Conservation (phyloP, 139 green algal genomes). For the Edaphochlamys debaryana region DNA sequence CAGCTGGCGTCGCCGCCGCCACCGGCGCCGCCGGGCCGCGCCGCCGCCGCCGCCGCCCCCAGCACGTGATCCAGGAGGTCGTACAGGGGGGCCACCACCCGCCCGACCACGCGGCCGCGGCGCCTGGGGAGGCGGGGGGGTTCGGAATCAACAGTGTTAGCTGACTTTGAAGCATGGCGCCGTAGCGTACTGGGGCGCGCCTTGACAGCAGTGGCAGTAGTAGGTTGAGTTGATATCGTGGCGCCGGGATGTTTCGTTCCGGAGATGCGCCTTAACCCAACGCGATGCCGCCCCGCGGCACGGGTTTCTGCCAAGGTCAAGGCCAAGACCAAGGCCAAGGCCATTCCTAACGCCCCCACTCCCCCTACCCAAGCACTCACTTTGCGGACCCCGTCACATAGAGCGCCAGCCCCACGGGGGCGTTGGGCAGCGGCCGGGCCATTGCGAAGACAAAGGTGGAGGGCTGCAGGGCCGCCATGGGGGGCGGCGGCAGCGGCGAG, state of each 20-base stretch:
- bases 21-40: too few species aligned
- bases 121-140: not conserved
- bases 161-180: not conserved
- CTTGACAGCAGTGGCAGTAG: too few species aligned
- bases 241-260: too few species aligned
- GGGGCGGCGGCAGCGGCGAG: not conserved
- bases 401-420: not conserved
- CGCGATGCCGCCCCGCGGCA: too few species aligned
- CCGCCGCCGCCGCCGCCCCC: not conserved
- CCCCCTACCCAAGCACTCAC: too few species aligned
- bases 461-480: not conserved
- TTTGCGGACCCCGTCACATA: constrained; percentile 18
- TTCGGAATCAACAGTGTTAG: not conserved
- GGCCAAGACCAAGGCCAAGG: too few species aligned
- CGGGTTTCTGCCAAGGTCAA: too few species aligned
- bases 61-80: constrained; percentile 34
- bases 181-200: too few species aligned
- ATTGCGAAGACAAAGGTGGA: constrained; percentile 9
- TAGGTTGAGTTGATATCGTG: too few species aligned
- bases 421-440: constrained; percentile 10
- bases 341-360: too few species aligned
- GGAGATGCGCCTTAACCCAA: too few species aligned
- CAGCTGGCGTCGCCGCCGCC: not conserved
- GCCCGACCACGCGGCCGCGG: constrained; percentile 19
- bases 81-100: not conserved